Evolutionary conservation across 2,329 filamentous ascomycete species (phyloP), one percentile per base, ranked within the genome.

Genomic region (Penicillium thymicola): DNA sequence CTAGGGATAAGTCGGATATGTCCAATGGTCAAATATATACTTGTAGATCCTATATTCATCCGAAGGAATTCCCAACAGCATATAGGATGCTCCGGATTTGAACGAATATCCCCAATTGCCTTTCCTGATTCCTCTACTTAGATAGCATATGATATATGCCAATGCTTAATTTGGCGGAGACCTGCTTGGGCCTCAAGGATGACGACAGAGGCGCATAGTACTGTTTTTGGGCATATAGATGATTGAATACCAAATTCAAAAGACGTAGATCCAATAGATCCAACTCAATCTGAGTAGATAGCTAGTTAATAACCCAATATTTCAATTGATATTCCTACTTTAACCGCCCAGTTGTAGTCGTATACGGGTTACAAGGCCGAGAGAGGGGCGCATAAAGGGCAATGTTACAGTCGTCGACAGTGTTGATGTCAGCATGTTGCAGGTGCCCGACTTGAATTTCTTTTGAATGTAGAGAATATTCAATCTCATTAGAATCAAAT

Each of bases 391-490:
- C 38, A 28, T 21, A 3, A 36, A 16, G 45, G 54, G 57, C 59
- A 43, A 62, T 62, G 61, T 65, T 65, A 51, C 62, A 65, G 53
- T 62, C 53, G 27, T 18, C 45, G n/a, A 50, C 53, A 64, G 63
- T 64, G 61, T 64, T 65, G 63, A 65, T 65, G 63, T 65, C 63
- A 65, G 63, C 53, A 53, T 62, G 47, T 49, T 53, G 50, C 32
- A 53, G 51, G 30, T 51, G 46, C 46, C 47, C 48, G 48, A 51
- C 18, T 11, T 14, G 25, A 51, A 43, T 43, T 34, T 34, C 16
- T n/a, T 14, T 23, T 32, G 28, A 7, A 21, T 21, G 21, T 21
- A 21, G 21, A 49, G 47, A 23, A 45, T 25, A 44, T 37, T 46
- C 32, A 46, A 47, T 52, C 30, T 51, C 34, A 48, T 27, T n/a